phyloP scores from a whole-genome alignment of 768 basidiomycete species.

The Cystoderma amianthinum region DNA sequence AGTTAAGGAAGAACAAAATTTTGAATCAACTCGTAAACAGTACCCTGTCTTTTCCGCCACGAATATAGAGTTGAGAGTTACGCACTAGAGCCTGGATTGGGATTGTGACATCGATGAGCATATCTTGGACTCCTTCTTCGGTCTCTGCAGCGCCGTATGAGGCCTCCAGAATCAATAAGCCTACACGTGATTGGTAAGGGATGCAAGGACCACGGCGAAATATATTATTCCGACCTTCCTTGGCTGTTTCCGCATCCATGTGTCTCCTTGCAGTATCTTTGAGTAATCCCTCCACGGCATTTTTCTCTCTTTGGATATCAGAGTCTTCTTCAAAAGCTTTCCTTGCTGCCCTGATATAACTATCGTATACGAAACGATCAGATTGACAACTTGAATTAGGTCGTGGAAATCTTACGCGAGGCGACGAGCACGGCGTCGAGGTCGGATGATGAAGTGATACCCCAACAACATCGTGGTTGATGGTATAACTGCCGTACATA shows the following conservation, averaged over 20 bases:
- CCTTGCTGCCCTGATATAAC: conserved; percentile 62
- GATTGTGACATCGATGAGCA: conserved; percentile 71
- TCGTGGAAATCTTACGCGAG: conserved; percentile 32
- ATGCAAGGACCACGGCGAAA: too few species aligned
- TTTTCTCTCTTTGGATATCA: conserved; percentile 54
- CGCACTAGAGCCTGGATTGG: conserved; percentile 78
- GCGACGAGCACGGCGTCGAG: conserved; percentile 45
- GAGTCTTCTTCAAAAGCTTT: conserved; percentile 59
- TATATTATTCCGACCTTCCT: conserved; percentile 54
- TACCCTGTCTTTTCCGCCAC: conserved; percentile 73
- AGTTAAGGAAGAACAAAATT: conserved; percentile 8
- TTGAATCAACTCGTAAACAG: conserved; percentile 12
- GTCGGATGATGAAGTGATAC: conserved; percentile 53
- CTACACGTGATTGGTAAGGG: conserved; percentile 27
- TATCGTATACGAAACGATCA: conserved; percentile 17
- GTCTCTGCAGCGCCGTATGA: conserved; percentile 55
- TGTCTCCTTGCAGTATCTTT: conserved; percentile 62
- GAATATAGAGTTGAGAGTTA: conserved; percentile 72
- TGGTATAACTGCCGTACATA: conserved; percentile 48
- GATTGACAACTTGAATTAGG: conserved; percentile 1
- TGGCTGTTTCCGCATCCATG: conserved; percentile 53
- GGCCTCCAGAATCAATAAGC: conserved; percentile 73
- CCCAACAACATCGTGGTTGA: conserved; percentile 43
- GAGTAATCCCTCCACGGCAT: conserved; percentile 56
- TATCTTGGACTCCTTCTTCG: conserved; percentile 42